Evolutionary conservation across 2,329 filamentous ascomycete species (phyloP).

Genomic region (Fusarium sp.): DNA sequence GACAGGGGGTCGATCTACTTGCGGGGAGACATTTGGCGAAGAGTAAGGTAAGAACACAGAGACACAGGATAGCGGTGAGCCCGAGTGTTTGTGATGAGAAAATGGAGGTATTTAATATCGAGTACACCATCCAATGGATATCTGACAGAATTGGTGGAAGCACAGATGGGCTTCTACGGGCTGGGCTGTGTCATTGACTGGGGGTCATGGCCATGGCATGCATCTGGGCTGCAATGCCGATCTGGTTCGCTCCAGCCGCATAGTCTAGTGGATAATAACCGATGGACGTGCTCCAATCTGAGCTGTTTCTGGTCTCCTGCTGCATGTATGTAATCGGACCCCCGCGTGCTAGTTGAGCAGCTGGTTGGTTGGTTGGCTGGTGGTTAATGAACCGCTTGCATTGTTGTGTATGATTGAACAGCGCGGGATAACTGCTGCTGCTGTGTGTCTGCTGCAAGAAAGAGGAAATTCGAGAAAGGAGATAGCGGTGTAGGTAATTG

Average conservation of each 20-base stretch:
- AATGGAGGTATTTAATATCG: background rate
- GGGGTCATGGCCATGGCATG: conserved; percentile 8
- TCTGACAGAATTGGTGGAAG: background rate
- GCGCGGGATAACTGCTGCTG: conserved; percentile 22
- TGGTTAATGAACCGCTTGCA: conserved; percentile 18
- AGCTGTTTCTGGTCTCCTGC: conserved; percentile 2
- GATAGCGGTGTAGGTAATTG: conserved; percentile 27
- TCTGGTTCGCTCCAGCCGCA: conserved; percentile 33
- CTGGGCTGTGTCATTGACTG: conserved; percentile 1
- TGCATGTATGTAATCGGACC: conserved; percentile 20
- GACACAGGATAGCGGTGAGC: conserved; percentile 7
- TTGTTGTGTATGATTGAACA: conserved; percentile 13
- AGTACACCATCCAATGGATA: background rate
- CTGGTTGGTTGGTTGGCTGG: conserved; percentile 23
- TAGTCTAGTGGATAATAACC: conserved; percentile 19
- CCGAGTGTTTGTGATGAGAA: background rate
- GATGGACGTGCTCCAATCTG: conserved; percentile 25
- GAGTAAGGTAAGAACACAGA: background rate
- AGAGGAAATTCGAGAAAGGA: conserved; percentile 15
- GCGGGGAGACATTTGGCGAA: conserved; percentile 1
- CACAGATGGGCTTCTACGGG: background rate
- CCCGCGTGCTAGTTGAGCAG: conserved; percentile 14
- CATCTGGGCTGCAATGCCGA: conserved; percentile 37
- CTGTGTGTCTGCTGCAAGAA: conserved; percentile 13
- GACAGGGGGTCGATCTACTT: conserved; percentile 11